Conservation (phyloP, 1,284 basidiomycete genomes). For the Cystobasidiaceae sp. region DNA sequence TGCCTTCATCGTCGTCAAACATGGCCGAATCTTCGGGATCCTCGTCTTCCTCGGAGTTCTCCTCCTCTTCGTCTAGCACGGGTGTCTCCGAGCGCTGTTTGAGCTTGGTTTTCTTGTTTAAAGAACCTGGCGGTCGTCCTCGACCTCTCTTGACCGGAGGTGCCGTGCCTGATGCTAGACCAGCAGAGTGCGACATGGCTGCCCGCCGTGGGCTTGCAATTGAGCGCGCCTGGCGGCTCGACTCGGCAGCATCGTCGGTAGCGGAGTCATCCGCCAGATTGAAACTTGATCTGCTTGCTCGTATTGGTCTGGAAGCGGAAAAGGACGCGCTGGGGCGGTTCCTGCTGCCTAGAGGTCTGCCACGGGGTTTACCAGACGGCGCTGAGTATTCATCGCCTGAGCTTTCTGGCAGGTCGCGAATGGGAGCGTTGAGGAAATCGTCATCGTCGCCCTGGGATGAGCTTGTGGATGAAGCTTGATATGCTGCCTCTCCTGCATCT, state of each 20-base stretch:
- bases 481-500: not conserved
- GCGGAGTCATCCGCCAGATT: not conserved
- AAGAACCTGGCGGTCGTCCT: conserved; percentile 8
- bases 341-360: conserved; percentile 2
- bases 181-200: too few species aligned
- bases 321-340: not conserved
- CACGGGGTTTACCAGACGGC: not conserved
- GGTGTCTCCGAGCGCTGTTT: conserved; percentile 14
- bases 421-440: conserved; percentile 23
- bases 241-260: not conserved
- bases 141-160: not conserved
- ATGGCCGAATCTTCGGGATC: conserved; percentile 1
- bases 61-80: conserved; percentile 4
- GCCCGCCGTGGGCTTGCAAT: not conserved
- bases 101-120: conserved; percentile 18
- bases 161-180: not conserved
- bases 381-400: conserved; percentile 27
- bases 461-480: not conserved
- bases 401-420: conserved; percentile 10
- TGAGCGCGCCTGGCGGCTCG: not conserved
- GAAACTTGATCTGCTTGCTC: not conserved
- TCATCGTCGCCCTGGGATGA: conserved; percentile 10
- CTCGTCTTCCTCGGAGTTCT: conserved; percentile 9
- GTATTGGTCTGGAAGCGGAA: not conserved
- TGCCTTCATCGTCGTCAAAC: conserved; percentile 11